Percentiles rank a stretch among this genome's conserved stretches.
These are phyloP conservation scores for Kwoniella dejecticola DNA, from an alignment of 768 basidiomycete genomes.

Conservation along the genomic window DNA sequence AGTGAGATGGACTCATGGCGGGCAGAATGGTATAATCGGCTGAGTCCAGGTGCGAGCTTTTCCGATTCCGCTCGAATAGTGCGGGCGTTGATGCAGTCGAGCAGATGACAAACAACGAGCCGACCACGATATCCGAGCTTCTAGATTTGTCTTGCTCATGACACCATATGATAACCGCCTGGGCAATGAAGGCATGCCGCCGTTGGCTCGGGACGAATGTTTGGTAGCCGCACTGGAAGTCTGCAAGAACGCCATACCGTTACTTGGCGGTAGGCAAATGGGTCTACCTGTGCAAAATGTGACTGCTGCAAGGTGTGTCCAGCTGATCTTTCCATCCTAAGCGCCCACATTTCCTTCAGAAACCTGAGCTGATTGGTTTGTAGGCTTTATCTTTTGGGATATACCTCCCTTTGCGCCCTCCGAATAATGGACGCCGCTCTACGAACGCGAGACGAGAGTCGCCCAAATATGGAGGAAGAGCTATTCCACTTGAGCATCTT, in stretches of 20 bases:
- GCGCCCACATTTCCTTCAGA: neutral
- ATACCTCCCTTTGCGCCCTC: conserved; percentile 14
- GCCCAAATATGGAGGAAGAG: conserved; percentile 14
- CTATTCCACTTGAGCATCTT: conserved; percentile 19
- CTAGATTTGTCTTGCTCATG: conserved; percentile 17
- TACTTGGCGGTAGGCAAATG: conserved; percentile 1
- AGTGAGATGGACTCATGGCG: conserved; percentile 8
- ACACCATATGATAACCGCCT: conserved; percentile 13
- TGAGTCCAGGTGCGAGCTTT: conserved; percentile 9
- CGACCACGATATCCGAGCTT: conserved; percentile 14
- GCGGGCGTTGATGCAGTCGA: neutral
- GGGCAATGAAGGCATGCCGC: conserved; percentile 8
- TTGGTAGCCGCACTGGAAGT: conserved; percentile 14
- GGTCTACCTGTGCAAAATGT: conserved; percentile 12
- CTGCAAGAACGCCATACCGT: conserved; percentile 17
- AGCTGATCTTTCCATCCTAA: neutral
- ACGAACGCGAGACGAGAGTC: conserved; percentile 3
- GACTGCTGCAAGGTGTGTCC: conserved; percentile 16
- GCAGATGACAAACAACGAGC: conserved; percentile 5
- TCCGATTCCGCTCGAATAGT: neutral
- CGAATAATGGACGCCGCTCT: conserved; percentile 12
- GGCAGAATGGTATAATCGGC: conserved; percentile 7
- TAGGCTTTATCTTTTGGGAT: conserved; percentile 13
- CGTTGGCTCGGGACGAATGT: conserved; percentile 12
- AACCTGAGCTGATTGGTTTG: neutral